Base-by-base conservation (phyloP, 78 protist species). In the Dictyostelium intermedium region DNA sequence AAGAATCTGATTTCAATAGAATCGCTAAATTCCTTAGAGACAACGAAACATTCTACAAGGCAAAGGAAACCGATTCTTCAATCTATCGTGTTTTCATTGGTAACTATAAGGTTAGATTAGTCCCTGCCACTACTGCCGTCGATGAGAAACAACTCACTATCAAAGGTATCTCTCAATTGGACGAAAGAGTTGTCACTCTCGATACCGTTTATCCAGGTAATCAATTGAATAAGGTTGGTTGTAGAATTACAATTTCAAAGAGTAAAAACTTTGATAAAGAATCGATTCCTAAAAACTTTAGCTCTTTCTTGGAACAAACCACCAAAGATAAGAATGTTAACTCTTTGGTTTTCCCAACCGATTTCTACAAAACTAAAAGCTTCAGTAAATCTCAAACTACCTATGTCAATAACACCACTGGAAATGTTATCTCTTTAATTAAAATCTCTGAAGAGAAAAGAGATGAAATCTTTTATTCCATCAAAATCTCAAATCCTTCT, bases 21-120 rank as follows among this genome's bases (percentile, higher is more conserved):
- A 72, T 72, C 23, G n/a, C 43, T 35, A 34, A 30, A 32, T 35
- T 30, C 79, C 30, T 72, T 34, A 72, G 34, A 72, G 79, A 30
- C 14, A 72, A 34, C 34, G 74, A 66, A 66, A 34, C 79, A 30
- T 25, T 18, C n/a, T 72, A 32, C 37, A 27, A 72, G 34, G 37
- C 18, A 27, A 72, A 72, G n/a, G 79, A 72, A 72, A 34, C 79
- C 0, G 79, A 72, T 34, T 23, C 79, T 10, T 30, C 39, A 9
- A 72, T 72, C 43, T 72, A 72, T 72, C 79, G 79, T 72, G 79
- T 72, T 16, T 72, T 72, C 79, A 72, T 72, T 72, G 79, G 79
- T 32, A 72, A 72, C 25, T 72, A 32, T 35, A 72, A 72, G 18
- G 79, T 72, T 72, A 72, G 79, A 72, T 32, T 72, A 5, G 79